Evolutionary conservation across 306 rosid genomes (phyloP), one percentile per base, ranked within the genome.

Genomic region (Neltuma alba): DNA sequence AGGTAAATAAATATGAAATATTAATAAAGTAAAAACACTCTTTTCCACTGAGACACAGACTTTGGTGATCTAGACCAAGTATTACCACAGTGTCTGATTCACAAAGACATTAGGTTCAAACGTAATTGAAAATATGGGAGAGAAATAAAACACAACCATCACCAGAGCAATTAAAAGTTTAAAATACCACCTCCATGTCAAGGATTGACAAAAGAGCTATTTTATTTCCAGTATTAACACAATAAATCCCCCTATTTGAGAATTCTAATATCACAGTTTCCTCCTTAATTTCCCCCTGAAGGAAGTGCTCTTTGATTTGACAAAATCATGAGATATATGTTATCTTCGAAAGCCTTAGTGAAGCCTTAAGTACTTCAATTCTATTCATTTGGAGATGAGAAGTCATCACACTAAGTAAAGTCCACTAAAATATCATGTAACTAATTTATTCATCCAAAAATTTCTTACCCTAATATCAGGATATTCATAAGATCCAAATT

Each of bases 401-500:
- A 55, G 37, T 33, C 36, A 33, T 70, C 83, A 57, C 20, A 76
- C 45, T 34, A 18, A 61, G n/a, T n/a, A n/a, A n/a, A n/a, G n/a
- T n/a, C n/a, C n/a, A n/a, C n/a, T n/a, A n/a, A n/a, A n/a, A n/a
- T 16, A 81, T 38, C 44, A 81, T 45, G 76, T 48, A 54, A 60
- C 37, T 20, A 81, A 55, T 68, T 47, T 21, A 41, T 38, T 16
- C 45, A 73, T 64, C 61, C 10, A 62, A 60, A 37, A 23, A 38
- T 47, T 74, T 28, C 93, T 89, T 88, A 95, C 99, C 99, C 99
- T 76, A 82, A 44, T 30, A 95, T 79, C 87, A 95, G 88, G 72
- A 80, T 48, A 88, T 93, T 97, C 98, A 95, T 84, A 50, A 95
- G 89, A 72, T 95, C 97, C 80, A 91, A 72, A 81, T 95, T 95